phyloP scores from a whole-genome alignment of 73 alveolate genomes.

The Vitrella brassicaformis region DNA sequence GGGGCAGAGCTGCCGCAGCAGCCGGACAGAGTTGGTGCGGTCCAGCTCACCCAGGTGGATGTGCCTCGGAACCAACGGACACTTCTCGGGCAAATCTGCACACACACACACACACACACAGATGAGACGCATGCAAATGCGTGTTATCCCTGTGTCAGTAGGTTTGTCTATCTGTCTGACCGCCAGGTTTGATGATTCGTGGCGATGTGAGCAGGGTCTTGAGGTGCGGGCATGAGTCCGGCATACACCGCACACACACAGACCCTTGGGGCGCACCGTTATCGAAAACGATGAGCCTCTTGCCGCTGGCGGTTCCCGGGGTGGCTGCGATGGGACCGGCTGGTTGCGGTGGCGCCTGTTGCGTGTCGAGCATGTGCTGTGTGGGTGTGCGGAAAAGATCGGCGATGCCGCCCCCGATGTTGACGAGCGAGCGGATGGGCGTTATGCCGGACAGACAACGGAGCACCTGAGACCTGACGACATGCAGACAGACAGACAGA shows the following conservation, averaged over 20 bases:
- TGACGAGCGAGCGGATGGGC: neutral
- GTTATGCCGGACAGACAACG: neutral
- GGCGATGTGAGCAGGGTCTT: neutral
- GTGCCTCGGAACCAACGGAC: neutral
- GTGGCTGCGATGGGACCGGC: too few species aligned
- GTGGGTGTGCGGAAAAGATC: too few species aligned
- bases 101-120: too few species aligned
- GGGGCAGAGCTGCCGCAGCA: neutral
- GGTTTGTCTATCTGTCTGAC: too few species aligned
- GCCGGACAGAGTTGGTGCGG: neutral
- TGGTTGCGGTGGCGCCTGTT: neutral
- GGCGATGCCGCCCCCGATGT: neutral
- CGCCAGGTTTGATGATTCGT: neutral
- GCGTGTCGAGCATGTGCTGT: neutral
- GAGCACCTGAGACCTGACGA: too few species aligned
- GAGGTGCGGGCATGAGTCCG: neutral
- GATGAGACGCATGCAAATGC: too few species aligned
- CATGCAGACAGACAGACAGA: too few species aligned
- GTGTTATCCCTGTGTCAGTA: too few species aligned
- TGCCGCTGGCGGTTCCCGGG: neutral
- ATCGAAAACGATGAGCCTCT: neutral
- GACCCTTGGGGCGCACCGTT: neutral
- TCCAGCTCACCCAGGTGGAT: neutral
- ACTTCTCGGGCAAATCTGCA: neutral
- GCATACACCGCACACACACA: neutral